These are phyloP conservation scores for Penicillium taxi DNA, from an alignment of 495 filamentous ascomycete species.

Conservation along the genomic window DNA sequence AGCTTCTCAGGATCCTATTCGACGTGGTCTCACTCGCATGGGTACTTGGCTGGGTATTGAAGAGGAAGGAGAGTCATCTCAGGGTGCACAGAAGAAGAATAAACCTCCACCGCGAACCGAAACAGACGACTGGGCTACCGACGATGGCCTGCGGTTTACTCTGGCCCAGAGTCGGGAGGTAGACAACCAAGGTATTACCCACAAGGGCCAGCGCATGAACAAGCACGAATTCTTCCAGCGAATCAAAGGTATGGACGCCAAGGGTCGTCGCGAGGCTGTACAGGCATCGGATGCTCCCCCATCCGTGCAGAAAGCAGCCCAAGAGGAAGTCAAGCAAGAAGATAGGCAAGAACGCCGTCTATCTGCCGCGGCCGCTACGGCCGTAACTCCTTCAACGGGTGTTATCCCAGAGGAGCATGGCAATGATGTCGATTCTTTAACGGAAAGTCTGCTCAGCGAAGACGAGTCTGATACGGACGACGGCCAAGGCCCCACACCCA, in stretches of 20 bases:
- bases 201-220: slow-evolving; percentile 67
- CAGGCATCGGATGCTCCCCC: slow-evolving; percentile 58
- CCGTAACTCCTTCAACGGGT: slow-evolving; percentile 9
- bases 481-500: slow-evolving; percentile 31
- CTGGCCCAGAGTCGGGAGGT: slow-evolving; percentile 43
- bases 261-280: slow-evolving; percentile 60
- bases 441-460: slow-evolving; percentile 25
- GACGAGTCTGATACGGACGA: slow-evolving; percentile 14
- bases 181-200: slow-evolving; percentile 23
- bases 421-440: slow-evolving; percentile 20
- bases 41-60: slow-evolving; percentile 55
- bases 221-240: slow-evolving; percentile 87
- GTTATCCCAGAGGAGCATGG: slow-evolving; percentile 18
- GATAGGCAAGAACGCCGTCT: slow-evolving; percentile 22
- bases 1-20: slow-evolving; percentile 26
- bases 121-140: slow-evolving; percentile 52
- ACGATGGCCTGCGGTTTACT: slow-evolving; percentile 80
- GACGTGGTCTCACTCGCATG: slow-evolving; percentile 49
- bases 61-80: slow-evolving; percentile 39
- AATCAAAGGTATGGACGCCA: slow-evolving; percentile 72
- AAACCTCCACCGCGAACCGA: slow-evolving; percentile 21
- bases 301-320: slow-evolving; percentile 49
- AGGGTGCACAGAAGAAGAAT: slow-evolving; percentile 24
- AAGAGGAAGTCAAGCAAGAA: slow-evolving; percentile 32
- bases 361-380: slow-evolving; percentile 15